Base-by-base conservation (phyloP, 139 green algal genomes). In the Eudorina sp. region DNA sequence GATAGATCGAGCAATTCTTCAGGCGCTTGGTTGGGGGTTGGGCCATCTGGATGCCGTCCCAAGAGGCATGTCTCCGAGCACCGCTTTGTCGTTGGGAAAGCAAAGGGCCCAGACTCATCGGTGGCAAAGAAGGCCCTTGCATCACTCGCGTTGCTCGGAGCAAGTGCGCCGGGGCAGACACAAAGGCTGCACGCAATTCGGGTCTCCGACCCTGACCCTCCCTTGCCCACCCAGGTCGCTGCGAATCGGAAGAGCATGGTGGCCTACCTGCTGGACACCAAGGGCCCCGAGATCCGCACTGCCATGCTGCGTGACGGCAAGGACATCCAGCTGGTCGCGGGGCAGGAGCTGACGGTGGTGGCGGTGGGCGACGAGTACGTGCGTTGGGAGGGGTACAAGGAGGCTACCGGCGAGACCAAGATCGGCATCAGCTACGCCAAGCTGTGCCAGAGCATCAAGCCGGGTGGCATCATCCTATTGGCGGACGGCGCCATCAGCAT, bases 201-300 rank as follows among this genome's bases (percentile, higher is more conserved):
- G n/a, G n/a, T n/a, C n/a, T n/a, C n/a, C n/a, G n/a, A n/a, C n/a
- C n/a, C n/a, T 55, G 58, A 29, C n/a, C 64, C 11, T 43, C n/a
- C 64, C n/a, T 18, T 23, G 68, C 36, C 3, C 86, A 91, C 36
- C 3, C 86, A 91, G 88, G 72, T 92, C 6, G 89, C 83, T 16
- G 75, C 36, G 7, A 23, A 38, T 31, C 90, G 91, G 72, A 81
- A 89, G 51, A 74, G 34, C 9, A 19, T 84, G 29, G 23, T 90
- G 1, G 74, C 60, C 0, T 89, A 79, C 46, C 89, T 95, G 60
- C 90, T 96, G 60, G 93, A 96, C 90, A 95, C 93, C 62, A 95
- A 95, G 84, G 93, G 93, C 13, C 93, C 93, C 18, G 93, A 96
- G 88, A 93, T 96, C 60, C 93, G 93, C 58, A 96, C 91, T 13